Evolutionary conservation across 805 yeast species (phyloP).

Genomic region (Starmerella apis): DNA sequence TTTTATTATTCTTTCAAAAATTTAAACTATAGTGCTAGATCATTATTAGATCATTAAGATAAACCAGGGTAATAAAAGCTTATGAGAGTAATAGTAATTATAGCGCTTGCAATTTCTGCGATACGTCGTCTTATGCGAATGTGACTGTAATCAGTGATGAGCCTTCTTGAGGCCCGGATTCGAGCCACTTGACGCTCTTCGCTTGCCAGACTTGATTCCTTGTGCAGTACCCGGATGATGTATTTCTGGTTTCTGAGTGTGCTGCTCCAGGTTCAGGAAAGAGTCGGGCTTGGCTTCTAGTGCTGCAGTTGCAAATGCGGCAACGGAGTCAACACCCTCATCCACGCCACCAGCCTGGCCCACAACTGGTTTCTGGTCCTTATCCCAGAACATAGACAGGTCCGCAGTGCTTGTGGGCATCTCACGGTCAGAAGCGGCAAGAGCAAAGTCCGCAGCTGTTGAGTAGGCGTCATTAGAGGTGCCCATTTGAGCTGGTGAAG

Average conservation of each 20-base stretch:
- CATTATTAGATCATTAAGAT: background rate
- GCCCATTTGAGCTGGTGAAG: background rate
- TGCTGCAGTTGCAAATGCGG: slow-evolving; percentile 1
- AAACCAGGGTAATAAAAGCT: background rate
- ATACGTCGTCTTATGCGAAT: too few species aligned
- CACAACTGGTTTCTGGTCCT: slow-evolving; percentile 1
- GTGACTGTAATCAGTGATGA: too few species aligned
- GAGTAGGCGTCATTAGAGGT: slow-evolving; percentile 1
- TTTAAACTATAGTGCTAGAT: background rate
- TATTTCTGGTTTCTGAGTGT: background rate
- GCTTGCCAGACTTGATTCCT: background rate
- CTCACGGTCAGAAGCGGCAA: slow-evolving; percentile 6
- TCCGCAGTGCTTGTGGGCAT: background rate
- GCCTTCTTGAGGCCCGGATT: background rate
- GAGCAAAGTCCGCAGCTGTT: slow-evolving; percentile 8
- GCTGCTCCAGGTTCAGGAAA: background rate
- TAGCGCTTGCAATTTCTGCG: too few species aligned
- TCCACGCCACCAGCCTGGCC: background rate
- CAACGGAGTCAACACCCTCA: background rate
- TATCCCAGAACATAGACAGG: background rate
- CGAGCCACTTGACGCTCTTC: background rate
- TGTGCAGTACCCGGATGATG: background rate
- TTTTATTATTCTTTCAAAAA: background rate
- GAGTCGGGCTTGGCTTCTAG: background rate
- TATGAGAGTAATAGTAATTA: too few species aligned